These are phyloP conservation scores for Globisporangium splendens DNA, from an alignment of 352 stramenopile genomes.

Conservation along the genomic window DNA sequence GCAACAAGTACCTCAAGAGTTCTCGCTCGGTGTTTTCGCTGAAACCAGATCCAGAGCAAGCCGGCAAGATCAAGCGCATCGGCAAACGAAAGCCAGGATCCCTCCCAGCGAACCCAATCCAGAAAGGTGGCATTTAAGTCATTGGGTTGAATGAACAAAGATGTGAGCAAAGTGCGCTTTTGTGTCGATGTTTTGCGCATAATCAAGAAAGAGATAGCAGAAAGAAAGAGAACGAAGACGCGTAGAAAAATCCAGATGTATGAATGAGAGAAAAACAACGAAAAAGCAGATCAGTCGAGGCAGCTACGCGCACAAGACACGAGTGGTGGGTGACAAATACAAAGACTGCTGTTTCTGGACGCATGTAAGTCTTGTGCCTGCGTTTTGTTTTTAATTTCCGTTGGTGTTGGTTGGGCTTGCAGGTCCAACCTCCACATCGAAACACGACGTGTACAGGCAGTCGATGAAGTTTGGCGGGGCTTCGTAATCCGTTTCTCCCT, in stretches of 20 bases:
- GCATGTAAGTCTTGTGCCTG: too few species aligned
- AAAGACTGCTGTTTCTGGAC: too few species aligned
- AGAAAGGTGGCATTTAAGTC: slow-evolving; percentile 60
- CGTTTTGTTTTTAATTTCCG: too few species aligned
- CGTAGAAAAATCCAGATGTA: not conserved
- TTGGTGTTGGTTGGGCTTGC: not conserved
- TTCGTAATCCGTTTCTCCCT: not conserved
- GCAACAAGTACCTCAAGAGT: slow-evolving; percentile 84
- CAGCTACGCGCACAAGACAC: not conserved
- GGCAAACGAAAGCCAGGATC: slow-evolving; percentile 58
- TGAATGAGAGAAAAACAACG: not conserved
- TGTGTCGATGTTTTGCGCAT: not conserved
- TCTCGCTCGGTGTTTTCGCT: slow-evolving; percentile 72
- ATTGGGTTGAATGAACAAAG: not conserved
- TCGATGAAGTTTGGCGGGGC: slow-evolving; percentile 5
- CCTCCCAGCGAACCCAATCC: slow-evolving; percentile 55
- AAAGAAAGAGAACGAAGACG: not conserved
- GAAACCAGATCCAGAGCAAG: slow-evolving; percentile 68
- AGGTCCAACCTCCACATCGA: slow-evolving; percentile 9
- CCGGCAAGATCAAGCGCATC: slow-evolving; percentile 69
- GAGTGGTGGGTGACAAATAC: not conserved
- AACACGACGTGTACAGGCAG: slow-evolving; percentile 15
- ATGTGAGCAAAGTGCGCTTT: not conserved
- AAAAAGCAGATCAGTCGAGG: not conserved
- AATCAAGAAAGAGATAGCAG: not conserved